These are phyloP conservation scores for Schizonepeta tenuifolia DNA, from an alignment of 257 asterid genomes.

Conservation along the genomic window DNA sequence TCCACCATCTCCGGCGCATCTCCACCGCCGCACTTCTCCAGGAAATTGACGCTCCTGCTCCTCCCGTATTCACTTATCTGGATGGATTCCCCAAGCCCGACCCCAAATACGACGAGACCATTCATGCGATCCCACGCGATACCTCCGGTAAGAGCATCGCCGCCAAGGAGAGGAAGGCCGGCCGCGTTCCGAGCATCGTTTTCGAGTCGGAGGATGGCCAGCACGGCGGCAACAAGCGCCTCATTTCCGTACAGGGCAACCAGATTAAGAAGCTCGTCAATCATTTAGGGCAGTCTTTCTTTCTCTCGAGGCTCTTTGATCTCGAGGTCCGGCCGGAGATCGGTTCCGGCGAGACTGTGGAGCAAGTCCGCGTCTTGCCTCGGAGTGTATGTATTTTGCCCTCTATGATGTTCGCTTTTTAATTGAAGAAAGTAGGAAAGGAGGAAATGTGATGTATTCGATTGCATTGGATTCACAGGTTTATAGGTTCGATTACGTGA, in stretches of 20 bases:
- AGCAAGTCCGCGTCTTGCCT: constrained; percentile 88
- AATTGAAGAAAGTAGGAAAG: background rate
- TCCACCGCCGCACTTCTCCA: constrained; percentile 57
- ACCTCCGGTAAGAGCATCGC: constrained; percentile 73
- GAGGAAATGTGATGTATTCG: background rate
- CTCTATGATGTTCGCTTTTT: background rate
- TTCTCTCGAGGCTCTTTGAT: constrained; percentile 73
- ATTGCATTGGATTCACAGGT: too few relatives aligned
- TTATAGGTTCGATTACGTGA: background rate
- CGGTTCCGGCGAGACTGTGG: constrained; percentile 63
- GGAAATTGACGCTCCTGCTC: constrained; percentile 32
- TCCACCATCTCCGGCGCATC: constrained; percentile 49
- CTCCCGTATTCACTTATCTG: constrained; percentile 49
- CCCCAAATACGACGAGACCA: constrained; percentile 75
- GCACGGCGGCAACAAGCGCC: constrained; percentile 93
- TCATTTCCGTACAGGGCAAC: constrained; percentile 75
- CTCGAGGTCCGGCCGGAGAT: constrained; percentile 74
- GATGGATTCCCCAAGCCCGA: constrained; percentile 79
- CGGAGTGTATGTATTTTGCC: constrained; percentile 57
- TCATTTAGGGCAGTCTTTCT: constrained; percentile 69
- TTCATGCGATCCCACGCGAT: constrained; percentile 73
- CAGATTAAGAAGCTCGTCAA: constrained; percentile 94
- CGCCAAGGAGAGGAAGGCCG: constrained; percentile 68
- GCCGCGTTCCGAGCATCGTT: constrained; percentile 86
- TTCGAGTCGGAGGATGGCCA: constrained; percentile 96